Evolutionary conservation across 805 yeast species (phyloP), one percentile per base, ranked within the genome.

Genomic region (Candida ortonii): DNA sequence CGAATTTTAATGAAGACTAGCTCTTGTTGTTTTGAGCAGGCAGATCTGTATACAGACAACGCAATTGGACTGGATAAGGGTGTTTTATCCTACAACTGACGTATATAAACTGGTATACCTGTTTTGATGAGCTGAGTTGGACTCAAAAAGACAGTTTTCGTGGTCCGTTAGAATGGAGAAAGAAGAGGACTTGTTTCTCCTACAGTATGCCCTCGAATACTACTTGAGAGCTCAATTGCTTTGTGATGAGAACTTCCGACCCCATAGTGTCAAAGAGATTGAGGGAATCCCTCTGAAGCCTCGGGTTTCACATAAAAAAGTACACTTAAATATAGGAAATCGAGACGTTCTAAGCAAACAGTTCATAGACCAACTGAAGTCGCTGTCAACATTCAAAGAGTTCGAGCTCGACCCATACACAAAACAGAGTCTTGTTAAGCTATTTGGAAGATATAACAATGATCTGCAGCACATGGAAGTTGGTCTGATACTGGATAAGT

Each of bases 151-250:
- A 6, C 28, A 25, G n/a, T 15, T 9, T 11, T 18, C 19, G 16
- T 16, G 22, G 18, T 16, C 12, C 26, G 14, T 25, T 16, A 35
- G 6, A 9, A 39, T 27, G 37, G 30, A 29, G 14, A 13, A 15
- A 7, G 16, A 30, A 17, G 28, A 32, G 12, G 43, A 46, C 17
- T 30, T 28, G 8, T 42, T 41, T 17, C 45, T 49, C 33, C 30
- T 36, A 12, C 42, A 39, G 22, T 49, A 53, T 26, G 50, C 46
- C 5, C 33, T 56, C 15, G 59, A 56, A 25, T 46, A 44, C 27
- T 56, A 43, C 25, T 22, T 55, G 12, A 49, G 44, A 25, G 52
- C 53, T 3, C 60, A 52, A 27, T 34, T 57, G 8, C 39, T 57
- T 16, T 45, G 37, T 20, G 62, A 57, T 24, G 42, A 38, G 8